These are phyloP conservation scores for Sugiyamaella lignohabitans DNA, from an alignment of 805 yeast genomes.

Conservation along the genomic window DNA sequence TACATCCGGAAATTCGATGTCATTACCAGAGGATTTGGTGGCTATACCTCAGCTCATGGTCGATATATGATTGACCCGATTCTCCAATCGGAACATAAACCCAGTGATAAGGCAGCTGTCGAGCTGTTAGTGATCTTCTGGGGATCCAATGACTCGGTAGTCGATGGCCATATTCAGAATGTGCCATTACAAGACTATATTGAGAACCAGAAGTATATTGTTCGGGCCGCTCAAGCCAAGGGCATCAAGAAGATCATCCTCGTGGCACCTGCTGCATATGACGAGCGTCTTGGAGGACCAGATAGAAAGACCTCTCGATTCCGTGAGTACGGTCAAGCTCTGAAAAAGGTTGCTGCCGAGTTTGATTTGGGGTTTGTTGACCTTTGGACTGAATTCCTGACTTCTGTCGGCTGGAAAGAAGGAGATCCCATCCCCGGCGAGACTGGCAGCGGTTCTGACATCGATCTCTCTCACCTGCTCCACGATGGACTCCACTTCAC, in stretches of 20 bases:
- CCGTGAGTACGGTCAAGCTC: conserved; percentile 45
- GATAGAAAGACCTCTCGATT: conserved; percentile 43
- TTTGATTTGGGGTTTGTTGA: conserved; percentile 54
- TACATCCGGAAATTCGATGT: conserved; percentile 60
- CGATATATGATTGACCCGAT: conserved; percentile 44
- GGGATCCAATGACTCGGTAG: conserved; percentile 73
- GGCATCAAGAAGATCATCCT: conserved; percentile 48
- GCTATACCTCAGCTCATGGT: conserved; percentile 66
- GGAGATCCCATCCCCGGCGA: conserved; percentile 23
- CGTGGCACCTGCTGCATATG: conserved; percentile 57
- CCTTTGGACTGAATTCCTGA: conserved; percentile 41
- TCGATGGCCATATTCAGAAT: conserved; percentile 36
- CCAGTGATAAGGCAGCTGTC: conserved; percentile 32
- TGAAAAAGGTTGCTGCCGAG: conserved; percentile 40
- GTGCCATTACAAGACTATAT: conserved; percentile 48
- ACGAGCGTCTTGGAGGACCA: conserved; percentile 33
- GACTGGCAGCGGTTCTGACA: conserved; percentile 7
- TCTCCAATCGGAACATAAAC: conserved; percentile 43
- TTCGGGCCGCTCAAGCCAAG: conserved; percentile 35
- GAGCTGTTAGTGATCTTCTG: conserved; percentile 51
- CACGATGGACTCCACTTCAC: conserved; percentile 58
- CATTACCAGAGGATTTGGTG: conserved; percentile 67
- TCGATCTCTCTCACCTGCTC: conserved; percentile 27
- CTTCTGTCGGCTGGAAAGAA: conserved; percentile 38
- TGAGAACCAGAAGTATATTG: conserved; percentile 42